phyloP scores from a whole-genome alignment of 257 asterid species.

The Capsicum pubescens region DNA sequence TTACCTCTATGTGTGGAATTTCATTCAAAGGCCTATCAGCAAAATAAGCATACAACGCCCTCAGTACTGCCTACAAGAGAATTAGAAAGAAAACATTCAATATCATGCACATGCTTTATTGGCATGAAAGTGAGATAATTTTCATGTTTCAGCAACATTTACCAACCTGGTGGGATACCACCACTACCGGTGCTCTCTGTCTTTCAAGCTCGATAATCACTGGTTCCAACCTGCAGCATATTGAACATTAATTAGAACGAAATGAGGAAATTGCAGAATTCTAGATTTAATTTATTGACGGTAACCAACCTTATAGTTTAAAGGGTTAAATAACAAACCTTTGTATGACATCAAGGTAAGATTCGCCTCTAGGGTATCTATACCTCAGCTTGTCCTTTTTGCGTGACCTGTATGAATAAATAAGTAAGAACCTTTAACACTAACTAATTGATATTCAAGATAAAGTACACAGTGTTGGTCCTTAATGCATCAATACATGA shows the following conservation, averaged over 20 bases:
- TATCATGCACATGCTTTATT: neutral
- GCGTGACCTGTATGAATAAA: constrained; percentile 63
- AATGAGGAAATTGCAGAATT: constrained; percentile 24
- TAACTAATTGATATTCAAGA: neutral
- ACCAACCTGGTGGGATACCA: constrained; percentile 92
- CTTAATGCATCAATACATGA: neutral
- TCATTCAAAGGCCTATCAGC: constrained; percentile 98
- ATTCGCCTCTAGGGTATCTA: constrained; percentile 98
- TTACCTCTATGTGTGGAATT: constrained; percentile 96
- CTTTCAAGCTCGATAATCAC: constrained; percentile 98
- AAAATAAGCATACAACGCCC: constrained; percentile 97
- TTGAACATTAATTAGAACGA: constrained; percentile 31
- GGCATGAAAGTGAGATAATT: constrained; percentile 1
- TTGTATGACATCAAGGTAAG: constrained; percentile 97
- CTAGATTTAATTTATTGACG: constrained; percentile 26
- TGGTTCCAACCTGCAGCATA: constrained; percentile 81
- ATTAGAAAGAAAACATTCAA: constrained; percentile 11
- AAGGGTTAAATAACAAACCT: constrained; percentile 57
- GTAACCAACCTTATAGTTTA: neutral
- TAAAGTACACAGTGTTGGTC: neutral
- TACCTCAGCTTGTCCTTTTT: constrained; percentile 96
- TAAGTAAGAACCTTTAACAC: constrained; percentile 7
- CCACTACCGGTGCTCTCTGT: constrained; percentile 98
- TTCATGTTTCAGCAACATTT: constrained; percentile 10
- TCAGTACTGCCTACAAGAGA: constrained; percentile 77